Base-by-base conservation (phyloP, 352 stramenopile species). In the Globisporangium barbulae region DNA sequence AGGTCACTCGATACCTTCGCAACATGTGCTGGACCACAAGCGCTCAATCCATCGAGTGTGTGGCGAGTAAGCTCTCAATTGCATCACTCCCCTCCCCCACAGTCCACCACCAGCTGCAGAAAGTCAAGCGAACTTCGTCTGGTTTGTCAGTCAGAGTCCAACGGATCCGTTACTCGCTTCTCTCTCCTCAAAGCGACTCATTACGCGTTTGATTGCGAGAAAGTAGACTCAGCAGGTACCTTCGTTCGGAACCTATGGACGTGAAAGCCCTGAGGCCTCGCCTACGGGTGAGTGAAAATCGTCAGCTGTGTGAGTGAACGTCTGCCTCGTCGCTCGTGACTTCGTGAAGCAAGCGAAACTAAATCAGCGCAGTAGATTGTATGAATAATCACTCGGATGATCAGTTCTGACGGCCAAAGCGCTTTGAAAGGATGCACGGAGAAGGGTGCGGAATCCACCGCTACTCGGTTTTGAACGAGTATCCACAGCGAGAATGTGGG, bases 381-480 rank as follows among this genome's bases (percentile, higher is more conserved):
- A 21, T n/a, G 9, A 21, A 22, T 28, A 49, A 31, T 3, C 44
- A 28, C 5, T 28, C 2, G 45, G 1, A 19, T 30, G 6, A 22
- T 28, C 44, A 28, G n/a, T 15, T 49, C 6, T 2, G 44, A 49
- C 17, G 19, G 19, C 19, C 2, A 1, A 9, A 13, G 6, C 44
- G 19, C 44, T 49, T 28, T 5, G 19, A 28, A 28, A 28, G 49
- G 41, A 55, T 39, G 49, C 49, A 55, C 49, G 13, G 7, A 12
- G 49, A 55, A 55, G 15, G 49, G 30, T 55, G 49, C 49, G 41
- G 49, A 55, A 55, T 55, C 49, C 49, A 55, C 28, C 19, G 9
- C 7, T 22, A 3, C 2, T 28, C 6, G 19, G 19, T 3, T n/a
- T 5, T 47, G 19, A 47, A 47, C 19, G 41, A 49, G 44, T 49